A percentile compares a stretch with the other conserved stretches of the same genome.
phyloP scores from a whole-genome alignment of 768 basidiomycete genomes.

The Asterophora parasitica region DNA sequence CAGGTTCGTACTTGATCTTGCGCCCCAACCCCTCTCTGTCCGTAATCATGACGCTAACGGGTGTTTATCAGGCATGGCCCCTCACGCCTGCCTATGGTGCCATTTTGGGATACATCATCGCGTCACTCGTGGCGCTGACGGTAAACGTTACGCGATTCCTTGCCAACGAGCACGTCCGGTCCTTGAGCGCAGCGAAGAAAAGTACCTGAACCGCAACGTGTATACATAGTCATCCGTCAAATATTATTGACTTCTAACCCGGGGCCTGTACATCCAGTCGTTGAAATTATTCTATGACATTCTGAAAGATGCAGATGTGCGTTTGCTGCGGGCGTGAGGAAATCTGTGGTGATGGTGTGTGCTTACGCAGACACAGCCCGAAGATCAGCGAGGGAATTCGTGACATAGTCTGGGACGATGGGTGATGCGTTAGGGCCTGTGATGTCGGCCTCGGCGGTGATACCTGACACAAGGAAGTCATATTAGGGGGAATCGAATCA shows the following conservation, averaged over 20 bases:
- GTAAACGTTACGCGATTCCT: constrained; percentile 35
- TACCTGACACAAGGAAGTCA: constrained; percentile 42
- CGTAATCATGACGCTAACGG: background rate
- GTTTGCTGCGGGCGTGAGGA: too few species aligned
- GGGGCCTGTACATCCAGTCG: constrained; percentile 7
- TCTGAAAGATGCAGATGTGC: too few species aligned
- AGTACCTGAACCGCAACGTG: constrained; percentile 1
- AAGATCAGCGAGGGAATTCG: constrained; percentile 79
- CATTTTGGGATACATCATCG: constrained; percentile 60
- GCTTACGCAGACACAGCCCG: constrained; percentile 27
- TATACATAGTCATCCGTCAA: too few species aligned
- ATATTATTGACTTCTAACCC: too few species aligned
- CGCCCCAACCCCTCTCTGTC: background rate
- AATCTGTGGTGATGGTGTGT: too few species aligned
- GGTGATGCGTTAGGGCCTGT: constrained; percentile 64
- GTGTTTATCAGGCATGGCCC: constrained; percentile 65
- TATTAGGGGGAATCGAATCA: background rate
- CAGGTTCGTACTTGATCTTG: constrained; percentile 54
- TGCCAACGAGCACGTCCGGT: constrained; percentile 32
- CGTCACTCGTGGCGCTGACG: constrained; percentile 51
- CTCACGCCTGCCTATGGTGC: constrained; percentile 73
- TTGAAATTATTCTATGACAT: background rate
- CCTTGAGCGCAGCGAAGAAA: constrained; percentile 17
- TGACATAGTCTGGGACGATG: constrained; percentile 79
- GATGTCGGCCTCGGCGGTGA: constrained; percentile 71